These are phyloP conservation scores for Botryotinia globosa DNA, from an alignment of 2,329 filamentous ascomycete genomes.

Conservation along the genomic window DNA sequence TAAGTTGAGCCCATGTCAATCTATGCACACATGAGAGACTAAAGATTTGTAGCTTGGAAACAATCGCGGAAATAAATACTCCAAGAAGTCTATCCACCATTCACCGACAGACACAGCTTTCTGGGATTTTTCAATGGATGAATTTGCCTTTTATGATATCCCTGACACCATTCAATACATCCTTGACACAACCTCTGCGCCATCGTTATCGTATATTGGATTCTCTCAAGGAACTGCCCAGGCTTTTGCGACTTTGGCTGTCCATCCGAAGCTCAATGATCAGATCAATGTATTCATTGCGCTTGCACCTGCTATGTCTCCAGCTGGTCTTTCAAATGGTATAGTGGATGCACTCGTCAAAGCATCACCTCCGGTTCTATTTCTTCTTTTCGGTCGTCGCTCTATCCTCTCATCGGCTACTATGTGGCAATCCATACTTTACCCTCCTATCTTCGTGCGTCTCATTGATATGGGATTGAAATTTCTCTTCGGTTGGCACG, in stretches of 20 bases:
- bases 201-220: slow-evolving; percentile 89
- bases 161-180: slow-evolving; percentile 93
- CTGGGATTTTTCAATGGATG: slow-evolving; percentile 98
- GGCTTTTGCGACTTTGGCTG: slow-evolving; percentile 88
- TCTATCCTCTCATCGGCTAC: slow-evolving; percentile 90
- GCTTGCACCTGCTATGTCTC: slow-evolving; percentile 93
- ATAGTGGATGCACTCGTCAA: slow-evolving; percentile 93
- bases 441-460: slow-evolving; percentile 88
- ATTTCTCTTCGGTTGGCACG: slow-evolving; percentile 89
- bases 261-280: slow-evolving; percentile 87
- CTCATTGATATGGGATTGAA: slow-evolving; percentile 77
- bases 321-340: slow-evolving; percentile 82
- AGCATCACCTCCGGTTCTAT: slow-evolving; percentile 87
- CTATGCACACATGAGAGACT: slow-evolving; percentile 24
- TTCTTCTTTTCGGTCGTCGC: slow-evolving; percentile 85
- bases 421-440: slow-evolving; percentile 96
- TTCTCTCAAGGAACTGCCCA: slow-evolving; percentile 98
- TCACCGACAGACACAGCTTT: slow-evolving; percentile 75
- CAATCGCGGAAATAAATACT: slow-evolving; percentile 98
- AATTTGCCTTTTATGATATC: slow-evolving; percentile 97
- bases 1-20: slow-evolving; percentile 43
- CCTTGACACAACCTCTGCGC: slow-evolving; percentile 74
- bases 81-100: slow-evolving; percentile 80
- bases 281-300: slow-evolving; percentile 96
- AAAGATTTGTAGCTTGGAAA: slow-evolving; percentile 70